These are phyloP conservation scores for Termitomyces titanicus DNA, from an alignment of 768 basidiomycete genomes.

Conservation along the genomic window DNA sequence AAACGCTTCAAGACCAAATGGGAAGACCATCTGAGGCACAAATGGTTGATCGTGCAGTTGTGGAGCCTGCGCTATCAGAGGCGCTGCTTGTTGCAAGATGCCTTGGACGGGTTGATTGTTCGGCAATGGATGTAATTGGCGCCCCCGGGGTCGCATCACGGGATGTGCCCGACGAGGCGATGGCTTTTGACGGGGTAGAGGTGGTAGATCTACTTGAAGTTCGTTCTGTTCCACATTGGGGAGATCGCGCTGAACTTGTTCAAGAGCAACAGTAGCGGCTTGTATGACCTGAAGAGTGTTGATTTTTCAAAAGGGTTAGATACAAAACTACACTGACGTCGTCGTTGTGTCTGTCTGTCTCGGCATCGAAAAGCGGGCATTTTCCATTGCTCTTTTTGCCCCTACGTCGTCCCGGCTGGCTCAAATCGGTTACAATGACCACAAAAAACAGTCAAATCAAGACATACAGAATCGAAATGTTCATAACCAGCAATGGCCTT, in stretches of 20 bases:
- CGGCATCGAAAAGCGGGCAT: slow-evolving; percentile 8
- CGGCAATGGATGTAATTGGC: not conserved
- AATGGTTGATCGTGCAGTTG: not conserved
- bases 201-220: slow-evolving; percentile 50
- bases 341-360: slow-evolving; percentile 3
- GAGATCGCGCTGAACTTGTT: slow-evolving; percentile 44
- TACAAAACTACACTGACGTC: slow-evolving; percentile 3
- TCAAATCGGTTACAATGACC: not conserved
- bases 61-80: not conserved
- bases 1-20: not conserved
- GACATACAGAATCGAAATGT: slow-evolving; percentile 40
- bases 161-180: not conserved
- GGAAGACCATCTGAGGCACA: not conserved
- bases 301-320: not conserved
- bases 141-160: not conserved
- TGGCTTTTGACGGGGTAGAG: slow-evolving; percentile 16
- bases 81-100: not conserved
- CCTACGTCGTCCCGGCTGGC: not conserved
- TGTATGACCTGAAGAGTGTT: slow-evolving; percentile 42
- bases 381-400: not conserved
- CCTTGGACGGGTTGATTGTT: not conserved
- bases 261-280: slow-evolving; percentile 51
- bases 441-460: not conserved
- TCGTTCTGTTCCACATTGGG: slow-evolving; percentile 49
- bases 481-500: slow-evolving; percentile 59